Conservation (phyloP, 768 basidiomycete genomes). For the Flagelloscypha sp. region DNA sequence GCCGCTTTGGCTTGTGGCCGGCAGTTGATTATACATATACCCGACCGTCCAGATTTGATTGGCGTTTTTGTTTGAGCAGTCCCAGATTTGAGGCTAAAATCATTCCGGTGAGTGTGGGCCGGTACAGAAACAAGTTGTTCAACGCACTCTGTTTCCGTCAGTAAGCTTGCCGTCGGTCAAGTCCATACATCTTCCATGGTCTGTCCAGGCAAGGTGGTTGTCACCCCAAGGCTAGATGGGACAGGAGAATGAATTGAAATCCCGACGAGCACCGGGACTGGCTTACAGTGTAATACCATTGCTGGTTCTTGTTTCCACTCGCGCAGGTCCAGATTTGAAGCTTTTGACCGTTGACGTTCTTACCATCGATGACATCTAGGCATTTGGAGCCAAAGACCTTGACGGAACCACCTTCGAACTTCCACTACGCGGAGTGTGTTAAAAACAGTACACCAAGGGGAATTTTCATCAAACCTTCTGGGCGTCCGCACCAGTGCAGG, state of each 20-base stretch:
- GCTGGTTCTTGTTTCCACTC: slow-evolving; percentile 31
- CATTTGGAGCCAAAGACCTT: slow-evolving; percentile 37
- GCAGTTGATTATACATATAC: slow-evolving; percentile 33
- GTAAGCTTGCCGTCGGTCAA: slow-evolving; percentile 30
- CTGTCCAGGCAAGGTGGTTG: slow-evolving; percentile 38
- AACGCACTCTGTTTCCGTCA: slow-evolving; percentile 34
- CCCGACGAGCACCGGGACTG: background rate
- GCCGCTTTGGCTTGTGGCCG: slow-evolving; percentile 44
- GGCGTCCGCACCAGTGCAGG: slow-evolving; percentile 33
- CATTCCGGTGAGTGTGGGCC: slow-evolving; percentile 1
- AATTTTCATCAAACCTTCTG: too few species aligned
- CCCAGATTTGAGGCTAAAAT: slow-evolving; percentile 40
- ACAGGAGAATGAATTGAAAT: too few species aligned
- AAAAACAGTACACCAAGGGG: too few species aligned
- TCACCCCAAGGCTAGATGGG: slow-evolving; percentile 14
- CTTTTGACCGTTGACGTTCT: slow-evolving; percentile 33
- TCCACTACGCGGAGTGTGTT: too few species aligned
- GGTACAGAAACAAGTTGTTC: background rate
- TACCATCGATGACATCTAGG: slow-evolving; percentile 38
- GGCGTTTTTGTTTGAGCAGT: slow-evolving; percentile 29
- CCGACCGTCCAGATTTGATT: slow-evolving; percentile 50
- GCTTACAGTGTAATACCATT: slow-evolving; percentile 37
- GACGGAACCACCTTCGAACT: slow-evolving; percentile 33
- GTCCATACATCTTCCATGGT: slow-evolving; percentile 43
- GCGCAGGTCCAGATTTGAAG: slow-evolving; percentile 48